Evolutionary conservation across 2,329 filamentous ascomycete genomes (phyloP).

Genomic region (Fusarium ambrosium): DNA sequence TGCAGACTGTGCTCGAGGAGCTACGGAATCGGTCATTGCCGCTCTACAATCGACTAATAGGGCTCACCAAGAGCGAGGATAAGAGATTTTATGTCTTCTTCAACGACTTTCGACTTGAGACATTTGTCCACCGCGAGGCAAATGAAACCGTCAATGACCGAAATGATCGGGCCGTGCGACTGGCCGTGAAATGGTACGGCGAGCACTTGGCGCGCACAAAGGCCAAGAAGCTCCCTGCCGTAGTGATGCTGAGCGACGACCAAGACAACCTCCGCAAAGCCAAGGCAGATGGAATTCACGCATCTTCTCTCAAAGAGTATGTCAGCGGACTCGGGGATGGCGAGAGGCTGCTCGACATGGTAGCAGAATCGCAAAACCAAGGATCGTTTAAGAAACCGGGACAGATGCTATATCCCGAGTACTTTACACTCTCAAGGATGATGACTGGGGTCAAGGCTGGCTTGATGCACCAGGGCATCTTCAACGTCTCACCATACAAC

Average conservation of each 20-base stretch:
- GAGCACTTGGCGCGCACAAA: slow-evolving; percentile 80
- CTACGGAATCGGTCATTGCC: slow-evolving; percentile 93
- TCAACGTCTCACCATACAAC: slow-evolving; percentile 98
- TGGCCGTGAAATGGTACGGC: slow-evolving; percentile 90
- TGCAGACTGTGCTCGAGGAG: slow-evolving; percentile 97
- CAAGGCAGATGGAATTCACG: slow-evolving; percentile 78
- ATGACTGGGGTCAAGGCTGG: slow-evolving; percentile 93
- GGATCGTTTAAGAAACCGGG: slow-evolving; percentile 72
- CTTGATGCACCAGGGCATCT: slow-evolving; percentile 91
- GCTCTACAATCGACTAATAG: slow-evolving; percentile 92
- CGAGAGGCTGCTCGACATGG: slow-evolving; percentile 91
- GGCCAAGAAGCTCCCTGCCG: slow-evolving; percentile 74
- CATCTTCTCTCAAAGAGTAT: slow-evolving; percentile 79
- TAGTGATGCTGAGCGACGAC: slow-evolving; percentile 96
- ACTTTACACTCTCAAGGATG: slow-evolving; percentile 90
- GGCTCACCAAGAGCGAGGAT: slow-evolving; percentile 92
- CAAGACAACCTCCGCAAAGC: slow-evolving; percentile 88
- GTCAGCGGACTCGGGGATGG: slow-evolving; percentile 87
- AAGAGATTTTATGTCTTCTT: slow-evolving; percentile 99
- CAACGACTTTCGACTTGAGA: slow-evolving; percentile 97
- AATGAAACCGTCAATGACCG: slow-evolving; percentile 95
- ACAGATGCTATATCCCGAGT: slow-evolving; percentile 88
- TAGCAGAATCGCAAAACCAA: slow-evolving; percentile 81
- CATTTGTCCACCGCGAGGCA: slow-evolving; percentile 79
- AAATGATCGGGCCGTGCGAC: slow-evolving; percentile 92